Evolutionary conservation across 176 grass and related monocot genomes (phyloP), one percentile per base, ranked within the genome.

Genomic region (Aegilops longissima): DNA sequence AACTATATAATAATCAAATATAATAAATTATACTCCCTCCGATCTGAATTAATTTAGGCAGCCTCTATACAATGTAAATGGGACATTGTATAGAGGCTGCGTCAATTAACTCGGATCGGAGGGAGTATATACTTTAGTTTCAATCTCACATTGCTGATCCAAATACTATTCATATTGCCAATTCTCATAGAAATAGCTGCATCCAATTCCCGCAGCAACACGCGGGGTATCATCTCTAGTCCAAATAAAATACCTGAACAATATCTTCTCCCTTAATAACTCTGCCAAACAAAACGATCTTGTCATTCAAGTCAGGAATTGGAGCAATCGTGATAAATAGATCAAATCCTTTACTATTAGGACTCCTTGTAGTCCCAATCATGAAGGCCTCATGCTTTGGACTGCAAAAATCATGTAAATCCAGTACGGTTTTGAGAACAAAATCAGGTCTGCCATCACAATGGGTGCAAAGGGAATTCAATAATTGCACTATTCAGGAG

Each of bases 291-390:
- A 99, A 80, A 89, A 93, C 69, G 73, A 99, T 84, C 72, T 94
- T 96, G 62, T 96, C 97, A 87, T 88, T 99, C 72, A 99, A 90
- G 71, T 99, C 87, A 63, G 97, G 87, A 88, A 99, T 99, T 35
- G 97, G 93, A 73, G 94, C 97, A 20, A 94, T 99, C 0, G 97
- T 99, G 68, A 99, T 99, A 84, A 99, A 96, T 49, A 99, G 40
- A 91, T 99, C 94, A 87, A 99, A 99, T 84, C 92, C 97, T 94
- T 96, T 93, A 78, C 47, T 84, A 59, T 91, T 89, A 75, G 83
- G 82, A 74, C 88, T 91, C 54, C 88, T 96, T 80, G 88, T 80
- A 12, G 97, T 99, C 66, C 94, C 97, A 83, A 99, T 87, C 92
- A 99, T 94, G 82, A 96, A 99, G 5, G 97, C 92, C 72, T 96